A percentile compares a stretch with the other conserved stretches of the same genome.
phyloP scores from a whole-genome alignment of 805 yeast species.

The Lipomyces orientalis region DNA sequence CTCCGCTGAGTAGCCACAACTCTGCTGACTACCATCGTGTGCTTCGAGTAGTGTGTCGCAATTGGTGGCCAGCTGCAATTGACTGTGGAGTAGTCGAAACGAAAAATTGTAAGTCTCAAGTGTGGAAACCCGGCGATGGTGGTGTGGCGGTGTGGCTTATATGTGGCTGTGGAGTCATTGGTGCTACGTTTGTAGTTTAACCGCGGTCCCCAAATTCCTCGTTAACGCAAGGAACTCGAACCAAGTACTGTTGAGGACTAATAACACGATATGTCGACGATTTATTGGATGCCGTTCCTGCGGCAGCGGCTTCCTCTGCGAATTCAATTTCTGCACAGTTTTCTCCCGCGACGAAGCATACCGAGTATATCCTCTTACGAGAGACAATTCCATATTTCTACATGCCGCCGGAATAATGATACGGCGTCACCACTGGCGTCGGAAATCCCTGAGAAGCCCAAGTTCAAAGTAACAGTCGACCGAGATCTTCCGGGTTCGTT shows the following conservation, averaged over 20 bases:
- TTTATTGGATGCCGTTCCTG: background rate
- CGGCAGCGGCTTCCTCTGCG: background rate
- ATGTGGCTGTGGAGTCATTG: background rate
- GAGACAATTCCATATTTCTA: constrained; percentile 3
- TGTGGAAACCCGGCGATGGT: background rate
- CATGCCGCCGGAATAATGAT: constrained; percentile 38
- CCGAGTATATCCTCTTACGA: background rate
- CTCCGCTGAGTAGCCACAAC: background rate
- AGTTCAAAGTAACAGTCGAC: constrained; percentile 61
- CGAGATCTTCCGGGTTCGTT: constrained; percentile 77
- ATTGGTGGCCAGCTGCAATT: background rate
- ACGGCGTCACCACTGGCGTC: constrained; percentile 42
- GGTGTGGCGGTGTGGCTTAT: background rate
- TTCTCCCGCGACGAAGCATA: background rate
- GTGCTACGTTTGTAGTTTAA: background rate
- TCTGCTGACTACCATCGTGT: background rate
- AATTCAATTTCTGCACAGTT: background rate
- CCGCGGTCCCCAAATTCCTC: background rate
- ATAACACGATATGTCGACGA: background rate
- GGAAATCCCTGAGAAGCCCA: constrained; percentile 15
- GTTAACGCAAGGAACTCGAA: background rate
- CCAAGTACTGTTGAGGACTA: background rate
- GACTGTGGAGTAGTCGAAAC: no score
- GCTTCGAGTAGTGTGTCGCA: background rate
- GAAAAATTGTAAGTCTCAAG: no score